A percentile compares a stretch with the other conserved stretches of the same genome.
Conservation (phyloP, 768 basidiomycete genomes). For the Trametes villosa region DNA sequence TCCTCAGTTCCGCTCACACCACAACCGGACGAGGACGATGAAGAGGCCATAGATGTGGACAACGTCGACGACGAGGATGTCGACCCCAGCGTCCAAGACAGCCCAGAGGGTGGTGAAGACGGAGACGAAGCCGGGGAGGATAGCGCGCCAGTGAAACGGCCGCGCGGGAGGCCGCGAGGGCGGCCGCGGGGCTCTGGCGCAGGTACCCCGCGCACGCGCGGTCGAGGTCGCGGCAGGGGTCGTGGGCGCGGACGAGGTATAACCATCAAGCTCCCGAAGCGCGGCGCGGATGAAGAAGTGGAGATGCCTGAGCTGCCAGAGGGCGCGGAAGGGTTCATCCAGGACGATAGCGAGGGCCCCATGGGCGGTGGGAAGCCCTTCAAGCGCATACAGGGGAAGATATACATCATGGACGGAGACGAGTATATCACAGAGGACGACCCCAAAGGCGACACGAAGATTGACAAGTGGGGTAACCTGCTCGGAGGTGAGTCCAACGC, state of each 20-base stretch:
- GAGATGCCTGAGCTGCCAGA: slow-evolving; percentile 42
- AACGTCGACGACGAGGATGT: slow-evolving; percentile 36
- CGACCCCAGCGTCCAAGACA: slow-evolving; percentile 38
- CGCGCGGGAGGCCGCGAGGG: slow-evolving; percentile 32
- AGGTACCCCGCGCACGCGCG: slow-evolving; percentile 29
- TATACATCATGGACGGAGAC: slow-evolving; percentile 84
- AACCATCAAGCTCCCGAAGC: slow-evolving; percentile 35
- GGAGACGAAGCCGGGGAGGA: slow-evolving; percentile 34
- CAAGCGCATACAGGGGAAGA: slow-evolving; percentile 71
- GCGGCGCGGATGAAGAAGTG: slow-evolving; percentile 45
- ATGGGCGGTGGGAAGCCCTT: slow-evolving; percentile 65
- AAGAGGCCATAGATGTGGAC: slow-evolving; percentile 26
- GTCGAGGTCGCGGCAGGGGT: slow-evolving; percentile 37
- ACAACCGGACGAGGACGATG: slow-evolving; percentile 20
- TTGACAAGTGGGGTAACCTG: slow-evolving; percentile 82
- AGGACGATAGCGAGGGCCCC: slow-evolving; percentile 40
- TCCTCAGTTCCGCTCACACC: slow-evolving; percentile 17
- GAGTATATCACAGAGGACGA: slow-evolving; percentile 87
- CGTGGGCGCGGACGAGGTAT: slow-evolving; percentile 33
- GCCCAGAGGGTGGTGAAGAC: slow-evolving; percentile 36
- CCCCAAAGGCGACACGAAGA: slow-evolving; percentile 88
- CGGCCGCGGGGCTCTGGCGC: slow-evolving; percentile 29
- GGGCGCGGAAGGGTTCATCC: slow-evolving; percentile 15
- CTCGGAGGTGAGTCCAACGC: slow-evolving; percentile 67
- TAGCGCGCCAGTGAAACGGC: slow-evolving; percentile 26